Evolutionary conservation across 2,329 filamentous ascomycete genomes (phyloP), one percentile per base, ranked within the genome.

Genomic region (Conoideocrella luteorostrata): DNA sequence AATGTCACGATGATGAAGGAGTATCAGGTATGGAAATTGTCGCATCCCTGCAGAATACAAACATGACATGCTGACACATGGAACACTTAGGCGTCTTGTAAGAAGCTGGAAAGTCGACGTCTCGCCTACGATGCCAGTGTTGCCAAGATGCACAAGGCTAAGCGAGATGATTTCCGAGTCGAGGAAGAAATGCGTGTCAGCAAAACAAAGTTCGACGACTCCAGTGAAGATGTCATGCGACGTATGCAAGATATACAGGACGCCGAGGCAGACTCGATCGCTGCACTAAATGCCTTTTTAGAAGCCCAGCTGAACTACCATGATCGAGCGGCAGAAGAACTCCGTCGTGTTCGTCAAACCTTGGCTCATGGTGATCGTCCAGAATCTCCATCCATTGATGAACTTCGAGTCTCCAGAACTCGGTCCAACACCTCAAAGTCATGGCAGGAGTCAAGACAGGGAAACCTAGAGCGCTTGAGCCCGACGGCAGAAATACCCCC

Each of bases 191-290:
- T 95, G 43, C 85, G 91, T 44, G 78, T 82, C 22, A 88, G 93
- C 62, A 95, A 95, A 64, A 86, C 88, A 56, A 97, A 97, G 67
- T 97, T 95, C 59, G 93, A 97, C 60, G 93, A 97, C 69, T 84
- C 88, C 13, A 93, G 79, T 59, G 91, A 97, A 59, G 91, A 97
- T 56, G 90, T 97, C 43, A 77, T 84, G 55, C 80, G 91, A 47
- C 79, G 91, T 44, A 97, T 97, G 93, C 81, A 94, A 65, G 91
- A 97, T 59, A 94, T 97, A 68, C 91, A 93, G 68, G 90, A 96
- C 56, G 79, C 88, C 18, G 91, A 97, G 65, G 75, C 73, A 34
- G 91, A 97, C 50, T 88, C 83, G 57, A 78, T 95, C 33, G 74
- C 77, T 38, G 88, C 95, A 58, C 70, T 97, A 45, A 82, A 81